phyloP scores from a whole-genome alignment of 2,329 filamentous ascomycete species.

The Fusarium hainanense region DNA sequence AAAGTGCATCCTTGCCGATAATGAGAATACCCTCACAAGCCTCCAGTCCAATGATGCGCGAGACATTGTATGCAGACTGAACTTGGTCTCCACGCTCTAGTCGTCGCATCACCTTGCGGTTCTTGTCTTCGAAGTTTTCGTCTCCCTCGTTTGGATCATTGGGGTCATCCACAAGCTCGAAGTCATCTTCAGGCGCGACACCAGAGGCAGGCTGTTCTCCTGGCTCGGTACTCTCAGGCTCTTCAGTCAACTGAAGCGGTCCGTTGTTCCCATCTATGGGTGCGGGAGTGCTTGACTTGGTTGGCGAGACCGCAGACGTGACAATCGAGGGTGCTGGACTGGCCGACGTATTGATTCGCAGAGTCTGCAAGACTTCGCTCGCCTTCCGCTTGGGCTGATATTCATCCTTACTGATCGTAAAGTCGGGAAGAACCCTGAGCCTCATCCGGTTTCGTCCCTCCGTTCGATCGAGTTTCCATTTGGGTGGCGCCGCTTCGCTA shows the following conservation, averaged over 20 bases:
- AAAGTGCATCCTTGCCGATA: constrained; percentile 89
- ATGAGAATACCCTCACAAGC: constrained; percentile 94
- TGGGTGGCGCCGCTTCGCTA: constrained; percentile 70
- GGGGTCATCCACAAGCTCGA: constrained; percentile 94
- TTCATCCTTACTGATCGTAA: constrained; percentile 72
- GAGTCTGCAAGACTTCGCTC: constrained; percentile 55
- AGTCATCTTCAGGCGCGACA: constrained; percentile 79
- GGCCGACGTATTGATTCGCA: constrained; percentile 50
- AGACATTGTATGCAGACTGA: constrained; percentile 94
- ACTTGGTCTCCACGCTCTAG: constrained; percentile 91
- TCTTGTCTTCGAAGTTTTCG: constrained; percentile 93
- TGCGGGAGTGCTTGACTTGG: constrained; percentile 31
- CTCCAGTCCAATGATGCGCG: constrained; percentile 91
- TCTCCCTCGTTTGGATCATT: constrained; percentile 81
- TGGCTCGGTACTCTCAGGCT: constrained; percentile 41
- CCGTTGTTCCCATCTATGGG: constrained; percentile 39
- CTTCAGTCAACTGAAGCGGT: constrained; percentile 32
- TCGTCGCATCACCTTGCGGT: constrained; percentile 95
- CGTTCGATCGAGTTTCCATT: constrained; percentile 95
- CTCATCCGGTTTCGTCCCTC: constrained; percentile 97
- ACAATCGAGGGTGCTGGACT: constrained; percentile 36
- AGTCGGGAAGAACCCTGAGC: constrained; percentile 84
- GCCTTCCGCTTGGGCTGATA: constrained; percentile 86
- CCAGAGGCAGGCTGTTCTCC: constrained; percentile 37
- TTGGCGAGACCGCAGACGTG: constrained; percentile 33